Conservation (phyloP, 177 flowering plant genomes). For the Tripterygium wilfordii region DNA sequence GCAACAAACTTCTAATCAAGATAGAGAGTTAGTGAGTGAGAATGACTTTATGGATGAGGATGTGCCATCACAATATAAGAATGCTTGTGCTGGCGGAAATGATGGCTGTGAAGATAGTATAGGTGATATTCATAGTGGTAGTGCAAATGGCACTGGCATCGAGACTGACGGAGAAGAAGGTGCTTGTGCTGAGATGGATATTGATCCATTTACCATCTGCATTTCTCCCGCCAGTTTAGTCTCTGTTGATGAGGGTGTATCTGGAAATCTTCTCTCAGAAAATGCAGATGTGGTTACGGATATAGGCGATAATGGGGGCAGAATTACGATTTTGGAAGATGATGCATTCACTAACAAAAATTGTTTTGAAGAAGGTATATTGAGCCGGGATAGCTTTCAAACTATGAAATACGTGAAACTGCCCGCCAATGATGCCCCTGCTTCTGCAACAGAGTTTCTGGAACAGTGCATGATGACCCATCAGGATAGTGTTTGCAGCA, state of each 20-base stretch:
- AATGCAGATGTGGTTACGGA: constrained; percentile 9
- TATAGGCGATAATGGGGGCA: constrained; percentile 1
- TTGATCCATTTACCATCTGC: constrained; percentile 29
- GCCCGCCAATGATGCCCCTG: constrained; percentile 5
- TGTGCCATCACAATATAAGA: constrained; percentile 6
- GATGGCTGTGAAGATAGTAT: constrained; percentile 6
- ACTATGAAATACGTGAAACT: too few relatives aligned
- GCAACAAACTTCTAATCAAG: constrained; percentile 5
- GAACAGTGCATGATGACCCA: constrained; percentile 7
- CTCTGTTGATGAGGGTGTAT: constrained; percentile 16
- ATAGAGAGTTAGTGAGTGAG: constrained; percentile 8
- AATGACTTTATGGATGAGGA: constrained; percentile 1
- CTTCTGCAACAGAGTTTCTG: constrained; percentile 3
- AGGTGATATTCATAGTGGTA: constrained; percentile 14
- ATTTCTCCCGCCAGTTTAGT: constrained; percentile 19
- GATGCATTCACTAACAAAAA: constrained; percentile 1
- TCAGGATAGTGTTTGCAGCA: constrained; percentile 9
- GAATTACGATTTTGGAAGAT: constrained; percentile 8
- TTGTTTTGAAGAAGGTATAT: constrained; percentile 5
- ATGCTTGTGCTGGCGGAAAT: constrained; percentile 6
- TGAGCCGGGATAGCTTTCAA: constrained; percentile 5
- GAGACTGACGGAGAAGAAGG: constrained; percentile 14
- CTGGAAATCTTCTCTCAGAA: constrained; percentile 8
- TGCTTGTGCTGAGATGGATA: constrained; percentile 29
- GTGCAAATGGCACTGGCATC: constrained; percentile 15